Evolutionary conservation across 176 grass and related monocot species (phyloP).

Genomic region (Eleusine indica): DNA sequence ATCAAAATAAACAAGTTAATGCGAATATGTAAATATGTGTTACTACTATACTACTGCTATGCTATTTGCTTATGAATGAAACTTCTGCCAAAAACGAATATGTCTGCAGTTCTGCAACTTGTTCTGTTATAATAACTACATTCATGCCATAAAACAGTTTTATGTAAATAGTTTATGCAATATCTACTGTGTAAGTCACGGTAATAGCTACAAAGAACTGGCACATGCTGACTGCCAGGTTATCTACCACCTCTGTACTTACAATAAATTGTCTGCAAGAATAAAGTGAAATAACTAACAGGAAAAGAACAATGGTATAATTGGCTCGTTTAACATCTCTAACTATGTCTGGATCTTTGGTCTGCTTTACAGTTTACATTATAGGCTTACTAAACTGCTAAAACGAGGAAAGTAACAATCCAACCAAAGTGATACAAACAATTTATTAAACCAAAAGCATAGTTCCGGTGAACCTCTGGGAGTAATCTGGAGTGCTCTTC

Average conservation of each 20-base stretch:
- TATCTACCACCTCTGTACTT: slow-evolving; percentile 3
- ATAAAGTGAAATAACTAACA: slow-evolving; percentile 16
- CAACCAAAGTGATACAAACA: slow-evolving; percentile 15
- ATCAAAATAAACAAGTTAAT: background rate
- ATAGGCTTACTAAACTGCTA: slow-evolving; percentile 19
- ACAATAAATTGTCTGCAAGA: background rate
- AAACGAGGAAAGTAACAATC: background rate
- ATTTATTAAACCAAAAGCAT: slow-evolving; percentile 10
- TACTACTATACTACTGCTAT: background rate
- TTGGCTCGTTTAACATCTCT: background rate
- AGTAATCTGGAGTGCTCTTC: slow-evolving; percentile 70
- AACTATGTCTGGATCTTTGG: background rate
- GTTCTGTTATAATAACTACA: slow-evolving; percentile 15
- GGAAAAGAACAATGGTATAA: slow-evolving; percentile 7
- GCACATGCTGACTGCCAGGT: background rate
- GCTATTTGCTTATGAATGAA: slow-evolving; percentile 14
- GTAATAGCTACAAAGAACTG: slow-evolving; percentile 15
- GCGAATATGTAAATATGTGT: slow-evolving; percentile 7
- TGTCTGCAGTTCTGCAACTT: slow-evolving; percentile 14
- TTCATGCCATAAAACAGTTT: slow-evolving; percentile 1
- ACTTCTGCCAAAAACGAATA: background rate
- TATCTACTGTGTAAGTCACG: background rate
- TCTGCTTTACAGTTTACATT: slow-evolving; percentile 35
- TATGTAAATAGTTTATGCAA: slow-evolving; percentile 22
- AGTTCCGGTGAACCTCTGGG: slow-evolving; percentile 51